Evolutionary conservation across 371 early-diverging fungal genomes (phyloP).

Genomic region (Encephalitozoon hellem): DNA sequence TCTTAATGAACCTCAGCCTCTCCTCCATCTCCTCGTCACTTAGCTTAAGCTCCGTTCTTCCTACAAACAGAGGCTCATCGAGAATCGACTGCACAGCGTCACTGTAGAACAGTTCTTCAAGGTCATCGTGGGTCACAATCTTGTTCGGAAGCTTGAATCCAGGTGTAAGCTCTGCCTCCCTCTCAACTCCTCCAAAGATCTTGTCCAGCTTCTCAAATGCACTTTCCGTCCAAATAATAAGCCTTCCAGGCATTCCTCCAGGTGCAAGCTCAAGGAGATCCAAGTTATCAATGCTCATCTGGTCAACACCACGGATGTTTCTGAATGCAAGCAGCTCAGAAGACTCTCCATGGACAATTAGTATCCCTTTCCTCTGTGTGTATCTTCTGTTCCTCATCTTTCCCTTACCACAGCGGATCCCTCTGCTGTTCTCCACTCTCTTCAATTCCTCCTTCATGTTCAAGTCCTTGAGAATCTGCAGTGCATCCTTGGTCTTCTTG

Average conservation of each 20-base stretch:
- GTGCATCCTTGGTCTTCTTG: conserved; percentile 88
- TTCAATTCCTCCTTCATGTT: conserved; percentile 86
- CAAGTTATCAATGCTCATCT: conserved; percentile 73
- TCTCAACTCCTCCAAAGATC: conserved; percentile 79
- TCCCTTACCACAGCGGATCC: conserved; percentile 91
- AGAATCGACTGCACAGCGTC: conserved; percentile 88
- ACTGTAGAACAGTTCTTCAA: conserved; percentile 87
- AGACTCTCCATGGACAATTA: conserved; percentile 79
- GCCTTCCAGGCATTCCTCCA: conserved; percentile 97
- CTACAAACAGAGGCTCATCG: conserved; percentile 68
- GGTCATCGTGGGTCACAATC: conserved; percentile 82
- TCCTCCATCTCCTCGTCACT: conserved; percentile 34
- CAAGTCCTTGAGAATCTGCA: conserved; percentile 77
- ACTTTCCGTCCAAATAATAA: conserved; percentile 95
- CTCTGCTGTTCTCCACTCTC: conserved; percentile 88
- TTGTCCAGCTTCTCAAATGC: conserved; percentile 85
- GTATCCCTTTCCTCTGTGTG: conserved; percentile 89
- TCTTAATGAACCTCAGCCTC: conserved; percentile 10
- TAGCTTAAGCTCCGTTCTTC: conserved; percentile 1
- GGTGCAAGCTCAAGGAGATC: conserved; percentile 96
- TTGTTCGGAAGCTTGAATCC: conserved; percentile 77
- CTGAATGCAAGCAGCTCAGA: conserved; percentile 91
- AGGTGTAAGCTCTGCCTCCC: conserved; percentile 74
- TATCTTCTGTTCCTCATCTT: conserved; percentile 97
- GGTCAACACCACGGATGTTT: conserved; percentile 96